Base-by-base conservation (phyloP, 2,329 filamentous ascomycete species). In the Penicillium sumatraense region DNA sequence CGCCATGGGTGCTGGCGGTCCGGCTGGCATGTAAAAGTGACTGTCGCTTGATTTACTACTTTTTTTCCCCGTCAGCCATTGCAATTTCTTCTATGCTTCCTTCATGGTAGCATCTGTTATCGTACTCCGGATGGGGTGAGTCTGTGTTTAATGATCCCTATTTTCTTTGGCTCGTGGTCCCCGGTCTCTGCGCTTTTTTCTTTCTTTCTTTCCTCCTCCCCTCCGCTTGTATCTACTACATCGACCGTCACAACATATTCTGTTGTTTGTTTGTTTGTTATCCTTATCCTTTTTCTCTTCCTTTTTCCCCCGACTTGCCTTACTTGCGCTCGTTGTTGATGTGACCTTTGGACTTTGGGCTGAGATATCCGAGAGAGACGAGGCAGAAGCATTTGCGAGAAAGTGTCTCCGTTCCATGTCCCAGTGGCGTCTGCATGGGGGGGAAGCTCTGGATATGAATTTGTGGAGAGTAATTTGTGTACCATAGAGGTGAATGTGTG, bases 1-100 rank as follows among this genome's bases (percentile, higher is more conserved):
- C 26, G 74, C 73, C 31, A 65, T 64, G 58, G 71, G 71, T 46
- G 65, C 73, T 56, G 74, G 73, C 23, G 68, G 67, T 20, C 66
- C 72, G 38, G 66, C 70, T 29, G 63, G 63, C 56, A 59, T 75
- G 68, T 74, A 68, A 71, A 68, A 53, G 47, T 49, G 54, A 52
- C 38, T 38, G 13, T 41, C 21, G 26, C 6, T 21, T 41, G 31
- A 20, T 29, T 50, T 53, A 7, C 10, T 31, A n/a, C 41, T 35
- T 9, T 35, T 41, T 49, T 33, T 44, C 35, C 45, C 27, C n/a
- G n/a, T n/a, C n/a, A n/a, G 44, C 38, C 42, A 53, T 51, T 48
- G 41, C 33, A 23, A 53, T 57, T 38, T 26, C 35, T 49, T 36
- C 50, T 36, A 46, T 65, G 56, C n/a, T 55, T 57, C 42, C 41